Evolutionary conservation across 1,139 yeast species (phyloP), one percentile per base, ranked within the genome.

Genomic region (Schizosaccharomyces versatilis): DNA sequence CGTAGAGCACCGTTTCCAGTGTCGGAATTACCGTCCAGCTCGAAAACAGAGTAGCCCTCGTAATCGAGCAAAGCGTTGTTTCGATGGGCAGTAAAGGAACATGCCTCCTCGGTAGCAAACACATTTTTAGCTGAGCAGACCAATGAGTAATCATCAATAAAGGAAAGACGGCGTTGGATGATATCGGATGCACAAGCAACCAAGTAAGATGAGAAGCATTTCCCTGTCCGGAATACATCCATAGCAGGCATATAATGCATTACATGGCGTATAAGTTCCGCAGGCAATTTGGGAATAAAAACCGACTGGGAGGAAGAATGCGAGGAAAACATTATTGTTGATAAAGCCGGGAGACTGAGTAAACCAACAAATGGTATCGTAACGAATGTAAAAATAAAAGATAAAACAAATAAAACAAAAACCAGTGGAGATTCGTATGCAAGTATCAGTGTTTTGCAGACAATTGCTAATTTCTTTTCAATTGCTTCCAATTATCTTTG

Each of bases 11-110:
- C 32, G 32, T 24, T 24, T 3, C 14, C 14, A 7, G 49, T 19
- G n/a, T 15, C 15, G 7, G 36, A 24, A n/a, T 17, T 12, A 9
- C 14, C 14, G 32, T 44, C 49, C 38, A 44, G 8, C 12, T 44
- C 38, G 36, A 44, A 44, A 9, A 44, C 36, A 9, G 49, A 44
- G 2, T 44, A 44, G 8, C 49, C 49, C 10, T 44, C 49, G 38
- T 44, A 44, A 8, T 44, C 38, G 1, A 32, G 32, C 10, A 36
- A 17, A 32, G 19, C 19, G 9, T 24, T 24, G 9, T 15, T 32
- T n/a, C 49, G 49, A 44, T n/a, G 49, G n/a, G 49, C 49, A 19
- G 49, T 19, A 9, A 44, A 32, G 36, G 19, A 19, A n/a, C 49
- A 44, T 10, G 32, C 38, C n/a, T n/a, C 8, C 19, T 19, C 15